Conservation (phyloP, 1,139 yeast species). For the Candida frijolesensis region DNA sequence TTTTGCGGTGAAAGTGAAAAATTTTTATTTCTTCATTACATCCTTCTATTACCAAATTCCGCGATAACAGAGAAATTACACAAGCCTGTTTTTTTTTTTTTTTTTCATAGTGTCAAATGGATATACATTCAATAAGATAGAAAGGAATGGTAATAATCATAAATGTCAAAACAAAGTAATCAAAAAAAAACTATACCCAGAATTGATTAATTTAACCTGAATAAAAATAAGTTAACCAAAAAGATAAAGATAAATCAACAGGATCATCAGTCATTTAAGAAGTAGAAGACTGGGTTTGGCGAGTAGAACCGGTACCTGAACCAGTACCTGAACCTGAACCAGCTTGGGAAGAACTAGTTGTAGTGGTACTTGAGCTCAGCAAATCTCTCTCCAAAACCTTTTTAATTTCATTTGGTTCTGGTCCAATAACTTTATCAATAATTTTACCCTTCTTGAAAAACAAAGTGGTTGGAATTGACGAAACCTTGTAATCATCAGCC, state of each 20-base stretch:
- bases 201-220: neutral
- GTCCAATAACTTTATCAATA: constrained; percentile 75
- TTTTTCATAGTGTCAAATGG: neutral
- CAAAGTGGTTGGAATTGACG: constrained; percentile 59
- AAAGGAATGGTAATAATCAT: neutral
- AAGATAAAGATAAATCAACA: neutral
- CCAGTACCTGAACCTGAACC: neutral
- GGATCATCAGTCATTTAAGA: neutral
- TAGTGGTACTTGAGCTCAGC: constrained; percentile 3
- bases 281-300: constrained; percentile 1
- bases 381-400: constrained; percentile 15
- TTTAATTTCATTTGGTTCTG: constrained; percentile 51
- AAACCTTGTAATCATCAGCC: constrained; percentile 45
- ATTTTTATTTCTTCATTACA: neutral
- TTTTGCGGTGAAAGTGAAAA: neutral
- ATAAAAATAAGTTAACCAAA: neutral
- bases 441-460: constrained; percentile 72
- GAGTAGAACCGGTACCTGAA: neutral
- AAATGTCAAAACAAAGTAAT: neutral
- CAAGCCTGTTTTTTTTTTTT: no score
- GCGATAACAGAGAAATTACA: no score
- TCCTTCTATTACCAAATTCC: neutral
- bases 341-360: neutral
- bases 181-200: constrained; percentile 1
- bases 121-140: neutral